phyloP scores from a whole-genome alignment of 306 rosid species.

The Pterocarpus macrocarpus region DNA sequence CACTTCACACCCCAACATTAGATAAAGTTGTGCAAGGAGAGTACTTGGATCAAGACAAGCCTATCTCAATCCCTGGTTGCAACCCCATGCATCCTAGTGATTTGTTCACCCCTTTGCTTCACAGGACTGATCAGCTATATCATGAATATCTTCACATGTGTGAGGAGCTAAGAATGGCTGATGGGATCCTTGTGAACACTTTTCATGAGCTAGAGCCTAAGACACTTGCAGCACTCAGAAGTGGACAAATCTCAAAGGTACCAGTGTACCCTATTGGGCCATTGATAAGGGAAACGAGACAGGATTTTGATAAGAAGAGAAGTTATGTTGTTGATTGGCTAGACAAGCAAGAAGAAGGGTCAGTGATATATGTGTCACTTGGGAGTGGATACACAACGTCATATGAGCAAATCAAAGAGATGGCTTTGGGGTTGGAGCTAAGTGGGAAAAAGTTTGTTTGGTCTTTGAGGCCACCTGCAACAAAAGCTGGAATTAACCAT shows the following conservation, averaged over 20 bases:
- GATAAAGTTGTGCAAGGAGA: constrained; percentile 18
- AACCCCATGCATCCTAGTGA: background rate
- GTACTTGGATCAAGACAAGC: background rate
- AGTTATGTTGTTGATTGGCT: background rate
- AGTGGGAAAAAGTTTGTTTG: background rate
- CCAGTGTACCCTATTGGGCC: background rate
- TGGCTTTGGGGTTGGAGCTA: constrained; percentile 3
- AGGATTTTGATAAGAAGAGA: background rate
- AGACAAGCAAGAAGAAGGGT: background rate
- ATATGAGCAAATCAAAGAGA: background rate
- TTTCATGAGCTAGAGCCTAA: constrained; percentile 20
- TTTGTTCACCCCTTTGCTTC: background rate
- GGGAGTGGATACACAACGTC: constrained; percentile 2
- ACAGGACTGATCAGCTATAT: constrained; percentile 4
- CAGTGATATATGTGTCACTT: background rate
- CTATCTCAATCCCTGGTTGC: constrained; percentile 32
- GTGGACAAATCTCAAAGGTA: constrained; percentile 2
- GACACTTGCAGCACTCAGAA: constrained; percentile 11
- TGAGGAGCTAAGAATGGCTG: background rate
- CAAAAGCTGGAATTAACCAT: background rate
- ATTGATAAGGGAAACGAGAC: background rate
- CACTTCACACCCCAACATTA: background rate
- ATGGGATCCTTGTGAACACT: constrained; percentile 21
- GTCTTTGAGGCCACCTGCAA: background rate
- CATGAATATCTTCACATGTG: background rate